Base-by-base conservation (phyloP, 768 basidiomycete species). In the Naematelia encephala region DNA sequence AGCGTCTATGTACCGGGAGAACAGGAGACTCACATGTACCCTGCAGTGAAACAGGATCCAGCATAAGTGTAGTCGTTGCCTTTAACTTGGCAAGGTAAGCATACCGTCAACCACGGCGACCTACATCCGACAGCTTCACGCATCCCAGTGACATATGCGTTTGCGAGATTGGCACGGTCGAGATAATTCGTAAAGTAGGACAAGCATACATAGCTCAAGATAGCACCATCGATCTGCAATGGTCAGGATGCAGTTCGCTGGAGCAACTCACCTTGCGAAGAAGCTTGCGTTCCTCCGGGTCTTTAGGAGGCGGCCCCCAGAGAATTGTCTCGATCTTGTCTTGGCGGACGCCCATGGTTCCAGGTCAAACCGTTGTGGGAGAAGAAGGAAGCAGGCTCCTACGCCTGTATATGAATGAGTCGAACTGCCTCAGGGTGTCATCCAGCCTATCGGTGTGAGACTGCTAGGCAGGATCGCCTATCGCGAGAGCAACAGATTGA, bases 111-210 rank as follows among this genome's bases (percentile, higher is more conserved):
- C 2, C 10, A 39, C 34, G 34, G n/a, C 34, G 13, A 56, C 62
- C 49, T 25, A 61, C 59, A 67, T 2, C 42, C 45, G 39, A 67
- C 22, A 23, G 52, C 65, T 46, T 67, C 62, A 39, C 55, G 54
- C 65, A 67, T 67, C 10, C 65, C 65, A n/a, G 58, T 58, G n/a
- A 64, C 64, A 29, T 68, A 68, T 21, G 64, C 65, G 48, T 68
- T 68, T 19, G 66, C 66, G 21, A 68, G 61, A 59, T 68, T 68
- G 19, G 67, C 63, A 39, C 67, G 45, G 46, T 65, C 62, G 34
- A 64, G 52, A 39, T 67, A 67, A 26, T 63, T 63, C 14, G 59
- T 53, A 22, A 68, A 64, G 28, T 65, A 65, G 2, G 64, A 60
- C 21, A 69, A 49, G 43, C 67, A 69, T 51, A 63, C 61, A 52